Base-by-base conservation (phyloP, 257 asterid genomes). In the Fraxinus pennsylvanica region DNA sequence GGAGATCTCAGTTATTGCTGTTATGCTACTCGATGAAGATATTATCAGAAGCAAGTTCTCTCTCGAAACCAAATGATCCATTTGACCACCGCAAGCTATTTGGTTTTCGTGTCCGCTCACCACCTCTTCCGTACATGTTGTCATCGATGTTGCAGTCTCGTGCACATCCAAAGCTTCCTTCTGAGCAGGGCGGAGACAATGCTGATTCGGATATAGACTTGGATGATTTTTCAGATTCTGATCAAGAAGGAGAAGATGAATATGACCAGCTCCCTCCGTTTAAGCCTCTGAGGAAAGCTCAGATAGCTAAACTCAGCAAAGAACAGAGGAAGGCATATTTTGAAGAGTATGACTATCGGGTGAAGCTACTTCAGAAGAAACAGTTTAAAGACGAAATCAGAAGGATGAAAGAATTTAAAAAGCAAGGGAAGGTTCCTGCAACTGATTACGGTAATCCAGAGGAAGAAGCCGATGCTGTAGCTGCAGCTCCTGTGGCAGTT, bases 201-300 rank as follows among this genome's bases (percentile, higher is more conserved):
- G 91, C 71, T 65, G 97, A 93, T 77, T 93, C 99, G 6, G 99
- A 93, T 79, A 84, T 96, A 45, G 99, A 96, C 77, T 82, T 96
- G 88, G 97, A 92, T 57, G 98, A 96, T 50, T 82, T 88, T 2
- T 91, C 96, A 1, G 99, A 93, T 81, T 81, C 89, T 27, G 99
- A 93, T 33, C 85, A 86, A 45, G 97, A 91, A 73, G 97, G 85
- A 75, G 99, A 88, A 80, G 99, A 93, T 10, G 99, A 96, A 89
- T 96, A 96, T 19, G 98, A 96, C 61, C 96, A 93, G 89, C 97
- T 96, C 61, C 99, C 99, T 13, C 94, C 97, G 9, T 96, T 96
- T 81, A 91, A 84, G 92, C 96, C 99, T 72, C 96, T 92, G 36
- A 87, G 81, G 85, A 90, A 86, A 80, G 85, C 89, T 76, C 98